phyloP scores from a whole-genome alignment of 2,329 filamentous ascomycete genomes.

The Rosellinia necatrix region DNA sequence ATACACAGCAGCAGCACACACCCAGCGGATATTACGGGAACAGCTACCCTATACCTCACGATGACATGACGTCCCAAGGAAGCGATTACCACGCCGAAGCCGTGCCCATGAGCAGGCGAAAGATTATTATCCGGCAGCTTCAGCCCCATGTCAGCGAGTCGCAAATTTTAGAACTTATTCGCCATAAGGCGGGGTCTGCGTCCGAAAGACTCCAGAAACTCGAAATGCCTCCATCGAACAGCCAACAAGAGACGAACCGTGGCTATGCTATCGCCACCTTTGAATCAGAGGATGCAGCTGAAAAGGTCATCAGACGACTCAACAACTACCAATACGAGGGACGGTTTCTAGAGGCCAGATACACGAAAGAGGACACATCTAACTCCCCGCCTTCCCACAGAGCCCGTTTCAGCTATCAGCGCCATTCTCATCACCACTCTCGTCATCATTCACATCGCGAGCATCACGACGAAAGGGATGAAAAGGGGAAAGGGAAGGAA shows the following conservation, averaged over 20 bases:
- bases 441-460: conserved; percentile 17
- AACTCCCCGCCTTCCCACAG: conserved; percentile 27
- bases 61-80: conserved; percentile 9
- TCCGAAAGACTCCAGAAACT: conserved; percentile 36
- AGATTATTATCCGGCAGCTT: conserved; percentile 40
- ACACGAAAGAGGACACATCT: conserved; percentile 39
- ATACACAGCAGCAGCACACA: conserved; percentile 29
- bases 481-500: conserved; percentile 33
- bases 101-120: conserved; percentile 35
- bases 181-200: conserved; percentile 33
- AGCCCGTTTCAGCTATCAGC: conserved; percentile 19
- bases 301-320: conserved; percentile 34
- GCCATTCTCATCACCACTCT: conserved; percentile 17
- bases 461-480: conserved; percentile 27
- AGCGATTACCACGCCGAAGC: conserved; percentile 12
- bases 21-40: conserved; percentile 29
- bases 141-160: conserved; percentile 31
- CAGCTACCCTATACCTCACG: conserved; percentile 26
- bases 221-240: conserved; percentile 34
- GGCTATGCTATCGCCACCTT: conserved; percentile 39
- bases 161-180: conserved; percentile 38
- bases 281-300: conserved; percentile 35
- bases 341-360: conserved; percentile 31
- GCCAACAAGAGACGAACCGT: conserved; percentile 30
- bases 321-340: conserved; percentile 36